Evolutionary conservation across 2,329 filamentous ascomycete species (phyloP).

Genomic region (Penicillium sumatraense): DNA sequence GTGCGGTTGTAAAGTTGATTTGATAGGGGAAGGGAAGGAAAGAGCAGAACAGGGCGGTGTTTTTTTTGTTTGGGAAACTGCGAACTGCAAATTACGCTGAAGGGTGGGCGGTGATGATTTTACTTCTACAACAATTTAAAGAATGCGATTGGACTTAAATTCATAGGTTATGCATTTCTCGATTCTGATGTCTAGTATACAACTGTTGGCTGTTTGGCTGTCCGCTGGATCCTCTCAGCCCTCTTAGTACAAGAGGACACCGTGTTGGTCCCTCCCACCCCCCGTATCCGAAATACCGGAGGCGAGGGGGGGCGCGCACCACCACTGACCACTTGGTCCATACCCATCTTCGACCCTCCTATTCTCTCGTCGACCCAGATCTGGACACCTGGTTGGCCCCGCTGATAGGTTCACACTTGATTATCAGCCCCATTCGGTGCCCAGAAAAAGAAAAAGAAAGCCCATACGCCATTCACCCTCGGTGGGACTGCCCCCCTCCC

Average conservation of each 20-base stretch:
- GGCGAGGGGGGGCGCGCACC: constrained; percentile 18
- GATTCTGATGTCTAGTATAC: background rate
- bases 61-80: constrained; percentile 39
- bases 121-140: too few relatives aligned
- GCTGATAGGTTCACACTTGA: constrained; percentile 18
- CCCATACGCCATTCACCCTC: background rate
- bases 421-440: constrained; percentile 8
- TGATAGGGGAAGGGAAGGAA: constrained; percentile 9
- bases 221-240: background rate
- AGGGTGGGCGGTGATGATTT: too few relatives aligned
- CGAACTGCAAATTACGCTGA: too few relatives aligned
- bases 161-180: too few relatives aligned
- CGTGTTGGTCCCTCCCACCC: too few relatives aligned
- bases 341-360: constrained; percentile 2
- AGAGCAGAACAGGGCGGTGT: constrained; percentile 22
- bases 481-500: background rate
- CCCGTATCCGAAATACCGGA: constrained; percentile 22
- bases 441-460: constrained; percentile 1
- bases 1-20: background rate
- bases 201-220: background rate
- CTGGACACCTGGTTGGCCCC: constrained; percentile 6
- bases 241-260: constrained; percentile 17
- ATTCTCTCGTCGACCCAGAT: constrained; percentile 20
- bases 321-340: constrained; percentile 3
- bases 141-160: too few relatives aligned